A percentile compares a stretch with the other conserved stretches of the same genome.
Evolutionary conservation across 169 alveolate species (phyloP).

Genomic region (Plasmodium coatneyi): DNA sequence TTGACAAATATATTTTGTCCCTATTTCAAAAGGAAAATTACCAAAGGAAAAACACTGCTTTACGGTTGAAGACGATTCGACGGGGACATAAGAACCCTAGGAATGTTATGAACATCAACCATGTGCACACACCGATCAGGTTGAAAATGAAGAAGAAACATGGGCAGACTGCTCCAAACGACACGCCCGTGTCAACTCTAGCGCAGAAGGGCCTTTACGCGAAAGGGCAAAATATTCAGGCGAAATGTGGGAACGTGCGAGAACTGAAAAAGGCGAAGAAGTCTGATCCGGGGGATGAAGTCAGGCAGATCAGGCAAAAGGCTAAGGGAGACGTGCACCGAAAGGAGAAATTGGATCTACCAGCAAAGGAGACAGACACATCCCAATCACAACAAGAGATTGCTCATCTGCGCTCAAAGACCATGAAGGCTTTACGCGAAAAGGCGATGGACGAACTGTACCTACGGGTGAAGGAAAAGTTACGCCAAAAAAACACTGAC

Average conservation of each 20-base stretch:
- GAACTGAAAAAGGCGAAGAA: background rate
- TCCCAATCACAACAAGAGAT: background rate
- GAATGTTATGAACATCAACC: background rate
- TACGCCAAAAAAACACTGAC: background rate
- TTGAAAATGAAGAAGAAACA: constrained; percentile 18
- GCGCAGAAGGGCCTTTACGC: background rate
- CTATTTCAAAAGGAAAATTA: constrained; percentile 22
- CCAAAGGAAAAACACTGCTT: constrained; percentile 8
- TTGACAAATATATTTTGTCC: constrained; percentile 25
- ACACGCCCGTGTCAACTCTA: background rate
- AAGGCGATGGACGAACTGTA: background rate
- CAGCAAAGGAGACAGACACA: background rate
- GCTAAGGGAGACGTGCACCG: background rate
- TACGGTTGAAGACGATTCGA: constrained; percentile 3
- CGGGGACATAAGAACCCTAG: background rate
- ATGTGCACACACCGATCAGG: background rate
- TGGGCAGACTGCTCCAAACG: background rate
- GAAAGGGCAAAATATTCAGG: background rate
- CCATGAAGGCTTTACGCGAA: background rate
- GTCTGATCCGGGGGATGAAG: background rate
- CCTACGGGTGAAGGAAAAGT: background rate
- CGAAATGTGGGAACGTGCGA: background rate
- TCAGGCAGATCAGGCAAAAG: background rate
- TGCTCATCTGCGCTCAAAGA: background rate
- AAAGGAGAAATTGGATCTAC: background rate